phyloP scores from a whole-genome alignment of 2,329 filamentous ascomycete species.

The Nemania serpens region DNA sequence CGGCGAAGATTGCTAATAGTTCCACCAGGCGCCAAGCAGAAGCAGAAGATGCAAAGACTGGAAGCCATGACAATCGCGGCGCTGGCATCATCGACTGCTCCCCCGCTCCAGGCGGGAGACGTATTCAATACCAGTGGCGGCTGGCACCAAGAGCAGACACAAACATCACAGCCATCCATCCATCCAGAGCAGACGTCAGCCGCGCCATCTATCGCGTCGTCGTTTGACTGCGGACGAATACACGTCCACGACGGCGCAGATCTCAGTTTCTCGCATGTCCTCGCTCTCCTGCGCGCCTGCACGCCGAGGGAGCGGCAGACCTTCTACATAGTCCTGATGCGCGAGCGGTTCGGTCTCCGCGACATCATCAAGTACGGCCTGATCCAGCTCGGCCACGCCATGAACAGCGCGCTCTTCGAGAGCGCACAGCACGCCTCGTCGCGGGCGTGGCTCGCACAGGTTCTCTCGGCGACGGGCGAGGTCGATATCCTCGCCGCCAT shows the following conservation, averaged over 20 bases:
- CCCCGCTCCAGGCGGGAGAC: not conserved
- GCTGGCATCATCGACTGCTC: not conserved
- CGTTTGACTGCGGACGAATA: not conserved
- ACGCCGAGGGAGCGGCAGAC: constrained; percentile 11
- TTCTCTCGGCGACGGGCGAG: not conserved
- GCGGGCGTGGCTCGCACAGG: constrained; percentile 2
- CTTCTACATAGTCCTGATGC: constrained; percentile 9
- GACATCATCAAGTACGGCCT: constrained; percentile 22
- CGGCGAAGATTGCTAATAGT: not conserved
- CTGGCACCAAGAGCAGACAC: not conserved
- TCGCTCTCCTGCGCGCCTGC: constrained; percentile 1
- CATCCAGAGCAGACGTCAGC: not conserved
- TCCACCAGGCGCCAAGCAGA: constrained; percentile 16
- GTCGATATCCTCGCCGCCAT: constrained; percentile 4
- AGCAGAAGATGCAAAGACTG: constrained; percentile 13
- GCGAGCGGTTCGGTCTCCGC: constrained; percentile 16
- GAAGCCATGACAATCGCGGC: constrained; percentile 16
- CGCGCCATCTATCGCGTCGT: not conserved
- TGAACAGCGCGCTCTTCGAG: constrained; percentile 9
- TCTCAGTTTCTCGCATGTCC: not conserved
- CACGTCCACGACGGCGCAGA: not conserved
- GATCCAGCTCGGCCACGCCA: constrained; percentile 13
- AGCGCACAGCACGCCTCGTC: not conserved
- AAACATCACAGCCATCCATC: not conserved
- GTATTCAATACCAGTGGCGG: not conserved